A percentile compares a stretch with the other conserved stretches of the same genome.
These are phyloP conservation scores for Mychonastes homosphaera DNA, from an alignment of 139 green algal genomes.

Conservation along the genomic window DNA sequence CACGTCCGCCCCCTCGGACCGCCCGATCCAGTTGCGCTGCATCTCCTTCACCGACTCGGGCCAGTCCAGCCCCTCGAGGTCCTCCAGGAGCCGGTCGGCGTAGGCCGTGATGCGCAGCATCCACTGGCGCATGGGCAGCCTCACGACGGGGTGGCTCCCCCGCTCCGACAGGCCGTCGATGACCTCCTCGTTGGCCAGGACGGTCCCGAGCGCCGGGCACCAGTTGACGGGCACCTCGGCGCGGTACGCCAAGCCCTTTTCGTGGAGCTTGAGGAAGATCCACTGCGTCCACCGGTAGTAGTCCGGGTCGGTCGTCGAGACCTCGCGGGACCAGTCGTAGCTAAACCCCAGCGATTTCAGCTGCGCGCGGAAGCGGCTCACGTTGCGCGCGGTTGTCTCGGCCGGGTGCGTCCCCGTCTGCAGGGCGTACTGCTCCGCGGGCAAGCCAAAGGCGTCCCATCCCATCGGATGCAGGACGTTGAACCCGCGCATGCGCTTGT, in stretches of 20 bases:
- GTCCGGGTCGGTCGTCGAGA: constrained; percentile 77
- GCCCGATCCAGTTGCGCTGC: constrained; percentile 98
- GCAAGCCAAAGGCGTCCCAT: constrained; percentile 97
- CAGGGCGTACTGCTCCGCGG: constrained; percentile 96
- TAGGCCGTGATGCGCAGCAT: constrained; percentile 96
- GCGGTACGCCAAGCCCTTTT: constrained; percentile 89
- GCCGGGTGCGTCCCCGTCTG: constrained; percentile 89
- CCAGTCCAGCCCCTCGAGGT: constrained; percentile 92
- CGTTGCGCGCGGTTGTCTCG: constrained; percentile 81
- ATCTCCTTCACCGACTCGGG: constrained; percentile 94
- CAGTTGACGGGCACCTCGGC: constrained; percentile 98
- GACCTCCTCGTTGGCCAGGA: constrained; percentile 97
- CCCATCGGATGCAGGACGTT: constrained; percentile 99
- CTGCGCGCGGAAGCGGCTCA: constrained; percentile 82
- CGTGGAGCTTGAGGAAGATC: constrained; percentile 97
- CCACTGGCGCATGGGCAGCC: constrained; percentile 95
- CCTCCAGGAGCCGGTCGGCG: constrained; percentile 80
- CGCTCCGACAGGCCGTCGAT: constrained; percentile 82
- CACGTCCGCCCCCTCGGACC: constrained; percentile 79
- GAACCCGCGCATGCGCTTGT: constrained; percentile 90
- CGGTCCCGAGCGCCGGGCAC: constrained; percentile 89
- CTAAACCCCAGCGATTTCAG: constrained; percentile 89
- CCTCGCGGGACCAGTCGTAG: constrained; percentile 91
- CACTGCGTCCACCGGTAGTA: constrained; percentile 99
- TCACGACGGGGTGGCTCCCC: constrained; percentile 75